Evolutionary conservation across 73 alveolate genomes (phyloP).

Genomic region (Paraurostyla sp.): DNA sequence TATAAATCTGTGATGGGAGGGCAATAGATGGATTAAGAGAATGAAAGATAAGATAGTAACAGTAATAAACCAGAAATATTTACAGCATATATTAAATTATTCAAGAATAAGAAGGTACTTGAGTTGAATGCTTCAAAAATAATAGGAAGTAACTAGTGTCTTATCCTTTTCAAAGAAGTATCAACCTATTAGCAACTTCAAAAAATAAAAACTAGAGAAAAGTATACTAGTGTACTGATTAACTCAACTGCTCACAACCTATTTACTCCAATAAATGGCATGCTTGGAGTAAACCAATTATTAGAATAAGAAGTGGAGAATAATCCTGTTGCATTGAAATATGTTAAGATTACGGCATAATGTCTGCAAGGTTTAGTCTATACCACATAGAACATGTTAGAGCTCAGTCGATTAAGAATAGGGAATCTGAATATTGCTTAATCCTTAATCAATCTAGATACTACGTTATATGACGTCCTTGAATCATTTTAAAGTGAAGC

Average conservation of each 20-base stretch:
- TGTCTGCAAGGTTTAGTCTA: neutral
- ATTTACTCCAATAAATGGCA: slow-evolving; percentile 39
- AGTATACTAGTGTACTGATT: neutral
- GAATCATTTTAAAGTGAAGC: neutral
- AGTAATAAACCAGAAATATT: no score
- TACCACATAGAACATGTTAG: slow-evolving; percentile 4
- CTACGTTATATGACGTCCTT: neutral
- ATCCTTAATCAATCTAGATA: no score
- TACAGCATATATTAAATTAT: no score
- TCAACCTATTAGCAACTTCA: neutral
- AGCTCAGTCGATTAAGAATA: neutral
- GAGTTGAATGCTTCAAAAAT: neutral
- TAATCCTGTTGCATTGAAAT: neutral
- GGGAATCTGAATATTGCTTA: neutral
- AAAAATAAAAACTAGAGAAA: neutral
- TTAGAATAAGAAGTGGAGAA: neutral
- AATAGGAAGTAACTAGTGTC: neutral
- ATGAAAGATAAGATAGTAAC: no score
- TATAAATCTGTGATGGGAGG: no score
- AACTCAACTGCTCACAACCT: slow-evolving; percentile 52
- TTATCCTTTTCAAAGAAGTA: neutral
- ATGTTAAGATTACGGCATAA: neutral
- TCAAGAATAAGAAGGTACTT: no score
- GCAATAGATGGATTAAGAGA: no score
- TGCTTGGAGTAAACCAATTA: neutral